Conservation (phyloP, 2,329 filamentous ascomycete species). For the Trichoderma aggressivum region DNA sequence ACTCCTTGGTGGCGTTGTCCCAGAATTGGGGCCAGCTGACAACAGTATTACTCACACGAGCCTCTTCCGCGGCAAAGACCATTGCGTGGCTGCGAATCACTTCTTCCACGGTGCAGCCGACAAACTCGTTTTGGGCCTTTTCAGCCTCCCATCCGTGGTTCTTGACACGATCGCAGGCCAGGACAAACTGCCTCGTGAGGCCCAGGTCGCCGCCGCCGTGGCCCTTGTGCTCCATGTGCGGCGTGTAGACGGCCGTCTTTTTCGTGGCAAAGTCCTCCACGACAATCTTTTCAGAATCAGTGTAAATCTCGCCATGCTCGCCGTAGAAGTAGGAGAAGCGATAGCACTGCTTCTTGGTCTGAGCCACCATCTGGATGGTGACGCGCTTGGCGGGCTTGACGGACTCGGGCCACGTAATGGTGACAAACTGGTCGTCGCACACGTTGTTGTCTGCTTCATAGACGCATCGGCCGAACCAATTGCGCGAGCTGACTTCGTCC, state of each 20-base stretch:
- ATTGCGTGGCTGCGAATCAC: conserved; percentile 84
- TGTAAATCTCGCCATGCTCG: conserved; percentile 77
- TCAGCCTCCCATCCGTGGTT: conserved; percentile 62
- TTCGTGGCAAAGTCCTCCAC: conserved; percentile 58
- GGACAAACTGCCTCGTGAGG: conserved; percentile 76
- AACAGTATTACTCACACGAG: conserved; percentile 65
- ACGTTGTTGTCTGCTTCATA: conserved; percentile 93
- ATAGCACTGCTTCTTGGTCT: conserved; percentile 82
- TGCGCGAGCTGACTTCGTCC: conserved; percentile 47
- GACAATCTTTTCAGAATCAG: conserved; percentile 74
- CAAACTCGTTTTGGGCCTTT: conserved; percentile 68
- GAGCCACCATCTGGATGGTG: conserved; percentile 89
- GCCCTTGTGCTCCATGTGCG: conserved; percentile 36
- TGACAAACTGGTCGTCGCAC: conserved; percentile 87
- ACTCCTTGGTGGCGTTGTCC: conserved; percentile 36
- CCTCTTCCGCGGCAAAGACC: conserved; percentile 92
- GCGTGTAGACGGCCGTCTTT: conserved; percentile 30
- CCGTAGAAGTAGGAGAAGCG: conserved; percentile 85
- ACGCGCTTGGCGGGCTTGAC: conserved; percentile 73
- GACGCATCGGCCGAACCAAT: conserved; percentile 93
- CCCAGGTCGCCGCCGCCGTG: conserved; percentile 47
- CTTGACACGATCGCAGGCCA: conserved; percentile 77
- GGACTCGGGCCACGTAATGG: conserved; percentile 78
- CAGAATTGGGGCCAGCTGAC: conserved; percentile 78
- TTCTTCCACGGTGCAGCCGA: conserved; percentile 85